phyloP scores from a whole-genome alignment of 192 early-diverging fungal species.

The Coemansia sp. region DNA sequence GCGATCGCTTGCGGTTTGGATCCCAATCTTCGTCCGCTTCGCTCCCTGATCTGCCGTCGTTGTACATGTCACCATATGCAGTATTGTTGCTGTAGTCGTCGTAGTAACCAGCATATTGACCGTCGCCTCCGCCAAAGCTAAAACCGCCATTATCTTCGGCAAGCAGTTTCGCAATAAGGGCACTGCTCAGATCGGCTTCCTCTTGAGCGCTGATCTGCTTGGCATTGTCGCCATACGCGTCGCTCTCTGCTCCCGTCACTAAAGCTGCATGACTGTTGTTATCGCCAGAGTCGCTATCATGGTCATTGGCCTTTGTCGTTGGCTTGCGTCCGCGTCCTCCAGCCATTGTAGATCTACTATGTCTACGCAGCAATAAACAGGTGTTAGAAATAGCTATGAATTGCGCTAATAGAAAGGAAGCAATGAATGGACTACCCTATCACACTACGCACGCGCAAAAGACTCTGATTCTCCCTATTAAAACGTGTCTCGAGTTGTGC shows the following conservation, averaged over 20 bases:
- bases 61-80: conserved; percentile 40
- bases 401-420: too few relatives aligned
- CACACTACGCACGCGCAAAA: too few relatives aligned
- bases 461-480: too few relatives aligned
- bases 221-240: background rate
- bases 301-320: background rate
- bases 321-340: conserved; percentile 13
- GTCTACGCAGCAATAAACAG: too few relatives aligned
- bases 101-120: conserved; percentile 58
- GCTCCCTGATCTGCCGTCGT: conserved; percentile 44
- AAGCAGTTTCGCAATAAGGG: conserved; percentile 74
- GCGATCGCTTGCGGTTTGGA: conserved; percentile 37
- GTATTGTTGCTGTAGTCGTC: conserved; percentile 43
- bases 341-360: background rate
- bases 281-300: conserved; percentile 3
- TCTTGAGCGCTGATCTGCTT: conserved; percentile 60
- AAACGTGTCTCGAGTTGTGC: too few relatives aligned
- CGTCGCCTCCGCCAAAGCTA: conserved; percentile 52
- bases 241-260: background rate
- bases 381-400: too few relatives aligned
- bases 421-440: too few relatives aligned
- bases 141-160: conserved; percentile 61
- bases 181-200: conserved; percentile 77
- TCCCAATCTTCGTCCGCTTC: conserved; percentile 50
- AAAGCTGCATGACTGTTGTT: background rate